These are phyloP conservation scores for Dendrobium chrysotoxum DNA, from an alignment of 106 monocot genomes.

Conservation along the genomic window DNA sequence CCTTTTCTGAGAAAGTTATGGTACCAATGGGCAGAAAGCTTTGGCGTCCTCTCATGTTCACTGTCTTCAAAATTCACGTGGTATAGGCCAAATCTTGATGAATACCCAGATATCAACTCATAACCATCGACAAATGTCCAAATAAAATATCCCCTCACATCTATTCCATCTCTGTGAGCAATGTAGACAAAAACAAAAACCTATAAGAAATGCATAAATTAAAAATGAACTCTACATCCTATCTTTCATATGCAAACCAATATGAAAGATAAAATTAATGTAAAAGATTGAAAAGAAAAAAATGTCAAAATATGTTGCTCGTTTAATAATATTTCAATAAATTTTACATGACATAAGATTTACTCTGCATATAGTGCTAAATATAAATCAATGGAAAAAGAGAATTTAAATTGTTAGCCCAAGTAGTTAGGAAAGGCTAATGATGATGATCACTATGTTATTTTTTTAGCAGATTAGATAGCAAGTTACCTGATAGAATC, in stretches of 20 bases:
- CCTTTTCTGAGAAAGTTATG: slow-evolving; percentile 28
- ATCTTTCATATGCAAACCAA: too few relatives aligned
- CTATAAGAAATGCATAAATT: not conserved
- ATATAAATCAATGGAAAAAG: not conserved
- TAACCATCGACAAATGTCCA: slow-evolving; percentile 53
- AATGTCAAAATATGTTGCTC: too few relatives aligned
- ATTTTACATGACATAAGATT: not conserved
- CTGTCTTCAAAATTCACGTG: slow-evolving; percentile 36
- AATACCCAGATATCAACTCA: slow-evolving; percentile 31
- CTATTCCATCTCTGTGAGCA: slow-evolving; percentile 39
- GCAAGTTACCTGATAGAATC: slow-evolving; percentile 16
- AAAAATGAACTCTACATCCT: not conserved
- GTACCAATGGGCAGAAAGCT: slow-evolving; percentile 49
- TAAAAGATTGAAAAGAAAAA: not conserved
- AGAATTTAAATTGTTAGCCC: not conserved
- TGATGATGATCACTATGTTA: not conserved
- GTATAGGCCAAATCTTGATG: slow-evolving; percentile 28
- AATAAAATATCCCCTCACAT: slow-evolving; percentile 32
- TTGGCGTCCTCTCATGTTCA: slow-evolving; percentile 25
- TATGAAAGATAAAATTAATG: not conserved
- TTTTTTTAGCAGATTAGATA: not conserved
- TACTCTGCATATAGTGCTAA: not conserved
- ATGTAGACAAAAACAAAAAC: not conserved
- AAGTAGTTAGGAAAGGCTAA: not conserved
- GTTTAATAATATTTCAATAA: not conserved